Percentiles rank a stretch among this genome's conserved stretches.
Conservation (phyloP, 345 rosid species). For the Brassica napus region DNA sequence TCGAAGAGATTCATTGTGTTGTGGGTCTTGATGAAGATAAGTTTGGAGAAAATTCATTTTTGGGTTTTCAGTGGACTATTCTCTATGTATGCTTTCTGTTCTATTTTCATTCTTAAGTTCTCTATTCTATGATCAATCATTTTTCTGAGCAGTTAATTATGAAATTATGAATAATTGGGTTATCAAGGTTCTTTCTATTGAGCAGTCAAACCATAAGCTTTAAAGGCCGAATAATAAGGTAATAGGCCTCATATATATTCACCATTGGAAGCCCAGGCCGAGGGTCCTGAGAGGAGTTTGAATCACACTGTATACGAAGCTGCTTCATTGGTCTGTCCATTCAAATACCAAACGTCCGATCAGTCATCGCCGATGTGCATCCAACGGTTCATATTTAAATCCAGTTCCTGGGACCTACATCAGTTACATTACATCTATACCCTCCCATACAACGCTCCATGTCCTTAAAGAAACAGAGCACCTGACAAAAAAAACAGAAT, state of each 20-base stretch:
- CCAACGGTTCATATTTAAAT: constrained; percentile 15
- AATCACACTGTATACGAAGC: constrained; percentile 40
- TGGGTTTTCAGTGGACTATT: not conserved
- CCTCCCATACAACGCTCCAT: constrained; percentile 31
- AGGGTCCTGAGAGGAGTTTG: constrained; percentile 3
- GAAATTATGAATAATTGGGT: not conserved
- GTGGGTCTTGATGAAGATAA: constrained; percentile 37
- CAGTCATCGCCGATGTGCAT: constrained; percentile 23
- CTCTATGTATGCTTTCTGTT: not conserved
- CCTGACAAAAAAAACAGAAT: constrained; percentile 14
- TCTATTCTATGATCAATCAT: not conserved
- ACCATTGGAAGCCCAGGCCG: too few relatives aligned
- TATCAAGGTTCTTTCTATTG: not conserved
- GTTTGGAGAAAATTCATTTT: not conserved
- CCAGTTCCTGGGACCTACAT: constrained; percentile 15
- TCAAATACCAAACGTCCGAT: constrained; percentile 34
- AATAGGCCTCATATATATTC: not conserved
- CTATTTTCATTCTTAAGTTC: not conserved
- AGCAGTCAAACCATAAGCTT: too few relatives aligned
- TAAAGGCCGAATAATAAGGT: not conserved
- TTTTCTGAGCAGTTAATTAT: not conserved
- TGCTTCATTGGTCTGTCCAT: constrained; percentile 16
- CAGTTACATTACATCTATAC: constrained; percentile 7
- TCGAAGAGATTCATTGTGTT: constrained; percentile 22
- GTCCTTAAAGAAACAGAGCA: not conserved